A percentile compares a stretch with the other conserved stretches of the same genome.
Evolutionary conservation across 306 rosid species (phyloP).

Genomic region (Chamaecrista fasciculata): DNA sequence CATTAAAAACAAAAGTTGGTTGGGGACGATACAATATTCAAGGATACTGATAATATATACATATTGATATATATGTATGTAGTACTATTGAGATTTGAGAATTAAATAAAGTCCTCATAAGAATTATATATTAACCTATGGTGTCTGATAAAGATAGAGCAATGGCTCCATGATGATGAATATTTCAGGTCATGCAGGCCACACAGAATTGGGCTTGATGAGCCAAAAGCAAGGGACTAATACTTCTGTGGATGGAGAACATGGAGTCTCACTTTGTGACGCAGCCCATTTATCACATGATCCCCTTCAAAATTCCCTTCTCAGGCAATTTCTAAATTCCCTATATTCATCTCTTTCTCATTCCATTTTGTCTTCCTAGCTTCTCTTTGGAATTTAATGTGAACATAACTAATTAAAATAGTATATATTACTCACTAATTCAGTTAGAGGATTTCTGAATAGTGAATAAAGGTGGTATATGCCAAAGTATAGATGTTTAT

Average conservation of each 20-base stretch:
- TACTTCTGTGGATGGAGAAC: slow-evolving; percentile 39
- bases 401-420: neutral
- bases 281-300: slow-evolving; percentile 31
- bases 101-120: slow-evolving; percentile 37
- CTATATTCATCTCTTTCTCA: neutral
- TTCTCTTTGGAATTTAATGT: slow-evolving; percentile 21
- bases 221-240: slow-evolving; percentile 42
- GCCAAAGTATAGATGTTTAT: no score
- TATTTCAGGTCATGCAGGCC: slow-evolving; percentile 60
- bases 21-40: neutral
- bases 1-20: slow-evolving; percentile 33
- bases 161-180: slow-evolving; percentile 35
- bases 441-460: slow-evolving; percentile 1
- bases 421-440: slow-evolving; percentile 11
- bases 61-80: no score
- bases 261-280: slow-evolving; percentile 35
- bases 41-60: no score
- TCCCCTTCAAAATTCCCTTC: slow-evolving; percentile 32
- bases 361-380: no score
- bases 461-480: slow-evolving; percentile 23
- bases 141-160: slow-evolving; percentile 57
- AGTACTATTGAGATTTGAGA: no score
- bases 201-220: slow-evolving; percentile 46
- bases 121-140: slow-evolving; percentile 53
- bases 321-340: slow-evolving; percentile 33